These are phyloP conservation scores for Sechiopsis laciniata DNA, from an alignment of 306 rosid species.

Conservation along the genomic window DNA sequence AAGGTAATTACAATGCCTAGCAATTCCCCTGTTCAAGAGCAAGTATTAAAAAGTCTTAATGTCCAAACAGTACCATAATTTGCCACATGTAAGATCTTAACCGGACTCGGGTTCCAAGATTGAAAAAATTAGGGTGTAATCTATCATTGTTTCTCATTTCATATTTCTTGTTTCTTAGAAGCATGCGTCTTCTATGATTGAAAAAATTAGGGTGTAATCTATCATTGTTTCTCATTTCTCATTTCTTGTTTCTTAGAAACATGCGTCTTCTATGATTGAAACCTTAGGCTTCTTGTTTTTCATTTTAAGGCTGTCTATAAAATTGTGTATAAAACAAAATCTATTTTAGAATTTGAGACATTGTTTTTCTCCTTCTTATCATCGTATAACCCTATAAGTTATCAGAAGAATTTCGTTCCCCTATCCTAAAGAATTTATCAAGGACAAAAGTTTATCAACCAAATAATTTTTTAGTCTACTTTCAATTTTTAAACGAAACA, in stretches of 20 bases:
- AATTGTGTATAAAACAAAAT: too few species aligned
- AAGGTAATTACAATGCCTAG: constrained; percentile 64
- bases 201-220: not conserved
- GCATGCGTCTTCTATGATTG: not conserved
- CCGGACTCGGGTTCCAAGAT: not conserved
- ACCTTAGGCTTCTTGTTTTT: not conserved
- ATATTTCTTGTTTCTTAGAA: not conserved
- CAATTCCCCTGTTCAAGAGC: constrained; percentile 64
- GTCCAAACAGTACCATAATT: not conserved
- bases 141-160: not conserved
- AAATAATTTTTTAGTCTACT: constrained; percentile 1
- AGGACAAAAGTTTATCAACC: constrained; percentile 1
- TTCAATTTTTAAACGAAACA: not conserved
- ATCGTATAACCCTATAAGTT: too few species aligned
- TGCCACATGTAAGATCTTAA: constrained; percentile 3
- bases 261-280: not conserved
- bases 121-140: not conserved
- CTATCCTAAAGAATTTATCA: not conserved
- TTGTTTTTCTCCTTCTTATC: too few species aligned
- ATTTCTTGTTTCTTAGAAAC: not conserved
- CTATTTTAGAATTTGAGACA: too few species aligned
- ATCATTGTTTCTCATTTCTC: not conserved
- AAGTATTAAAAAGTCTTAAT: not conserved
- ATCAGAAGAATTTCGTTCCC: too few species aligned
- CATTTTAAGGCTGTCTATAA: not conserved